These are phyloP conservation scores for Gamsiella multidivaricata DNA, from an alignment of 192 early-diverging fungal species.

Conservation along the genomic window DNA sequence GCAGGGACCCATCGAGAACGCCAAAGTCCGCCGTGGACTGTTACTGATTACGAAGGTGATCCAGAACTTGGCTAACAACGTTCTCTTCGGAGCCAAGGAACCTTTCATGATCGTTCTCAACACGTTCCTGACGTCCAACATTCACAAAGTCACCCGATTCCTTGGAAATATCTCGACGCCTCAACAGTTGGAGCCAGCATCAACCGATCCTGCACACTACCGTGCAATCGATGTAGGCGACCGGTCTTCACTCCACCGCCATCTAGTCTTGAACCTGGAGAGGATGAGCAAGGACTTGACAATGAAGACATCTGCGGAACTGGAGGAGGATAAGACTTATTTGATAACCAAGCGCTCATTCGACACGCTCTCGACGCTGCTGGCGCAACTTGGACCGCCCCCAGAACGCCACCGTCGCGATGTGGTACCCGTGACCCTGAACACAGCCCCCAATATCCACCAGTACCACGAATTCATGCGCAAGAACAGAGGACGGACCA, in stretches of 20 bases:
- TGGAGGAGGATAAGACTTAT: conserved; percentile 53
- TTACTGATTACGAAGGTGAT: conserved; percentile 95
- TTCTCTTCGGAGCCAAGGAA: conserved; percentile 95
- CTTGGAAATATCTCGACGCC: conserved; percentile 79
- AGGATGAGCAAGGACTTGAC: conserved; percentile 75
- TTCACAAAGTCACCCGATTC: conserved; percentile 81
- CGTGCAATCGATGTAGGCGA: conserved; percentile 54
- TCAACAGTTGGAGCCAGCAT: conserved; percentile 50
- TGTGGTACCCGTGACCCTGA: conserved; percentile 52
- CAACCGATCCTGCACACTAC: conserved; percentile 61
- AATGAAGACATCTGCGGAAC: conserved; percentile 47
- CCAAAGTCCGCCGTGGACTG: conserved; percentile 84
- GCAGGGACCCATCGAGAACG: conserved; percentile 62
- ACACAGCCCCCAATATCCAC: conserved; percentile 46
- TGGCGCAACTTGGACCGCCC: conserved; percentile 90
- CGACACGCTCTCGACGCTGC: conserved; percentile 82
- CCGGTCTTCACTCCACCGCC: conserved; percentile 64
- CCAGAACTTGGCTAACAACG: conserved; percentile 96
- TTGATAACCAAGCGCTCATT: conserved; percentile 74
- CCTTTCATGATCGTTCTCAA: conserved; percentile 94
- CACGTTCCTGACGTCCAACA: conserved; percentile 86
- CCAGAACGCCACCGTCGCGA: conserved; percentile 73
- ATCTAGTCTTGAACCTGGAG: conserved; percentile 75
- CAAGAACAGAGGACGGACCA: conserved; percentile 71
- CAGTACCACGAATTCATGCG: conserved; percentile 77